Base-by-base conservation (phyloP, 2,329 filamentous ascomycete genomes). In the Clonostachys chloroleuca region DNA sequence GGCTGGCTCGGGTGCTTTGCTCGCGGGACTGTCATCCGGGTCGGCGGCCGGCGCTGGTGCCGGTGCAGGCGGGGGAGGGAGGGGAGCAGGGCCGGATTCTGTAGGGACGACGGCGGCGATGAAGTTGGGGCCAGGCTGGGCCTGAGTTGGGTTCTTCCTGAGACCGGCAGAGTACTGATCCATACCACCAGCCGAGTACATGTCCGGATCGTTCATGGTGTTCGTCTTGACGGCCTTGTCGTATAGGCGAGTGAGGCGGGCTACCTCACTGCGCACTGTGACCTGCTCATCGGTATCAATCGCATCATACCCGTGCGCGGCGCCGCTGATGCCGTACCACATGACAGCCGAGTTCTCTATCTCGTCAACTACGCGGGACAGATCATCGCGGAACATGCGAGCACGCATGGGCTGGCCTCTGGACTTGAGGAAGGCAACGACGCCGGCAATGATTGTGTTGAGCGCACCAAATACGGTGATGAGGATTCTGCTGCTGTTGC, bases 271-370 rank as follows among this genome's bases (percentile, higher is more conserved):
- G 44, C 54, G 52, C 9, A 56, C 52, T 12, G 54, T 54, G 45
- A 56, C 54, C 36, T 53, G 45, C 41, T 53, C 54, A 37, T 56
- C 54, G n/a, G 48, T 56, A 46, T 54, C 51, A 18, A 56, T 54
- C 20, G 51, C 52, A 37, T 52, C 52, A 37, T 56, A 56, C 24
- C 54, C 54, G 40, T 56, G 51, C 6, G 41, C 47, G 12, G 43
- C 40, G 12, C 44, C 17, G 46, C 49, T 51, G 48, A 56, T 53
- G 35, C 54, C 54, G 43, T 50, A 53, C 54, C 54, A 56, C 54
- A 56, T 56, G 42, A 56, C 47, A 30, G 51, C 54, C 43, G 51
- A 53, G 47, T 54, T 56, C 42, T 56, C 54, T 43, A 56, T 56
- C 50, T 56, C 54, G 44, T 54, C 54, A 14, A 56, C 54, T 6